Base-by-base conservation (phyloP, 371 early-diverging fungal species). In the Apophysomyces elegans region DNA sequence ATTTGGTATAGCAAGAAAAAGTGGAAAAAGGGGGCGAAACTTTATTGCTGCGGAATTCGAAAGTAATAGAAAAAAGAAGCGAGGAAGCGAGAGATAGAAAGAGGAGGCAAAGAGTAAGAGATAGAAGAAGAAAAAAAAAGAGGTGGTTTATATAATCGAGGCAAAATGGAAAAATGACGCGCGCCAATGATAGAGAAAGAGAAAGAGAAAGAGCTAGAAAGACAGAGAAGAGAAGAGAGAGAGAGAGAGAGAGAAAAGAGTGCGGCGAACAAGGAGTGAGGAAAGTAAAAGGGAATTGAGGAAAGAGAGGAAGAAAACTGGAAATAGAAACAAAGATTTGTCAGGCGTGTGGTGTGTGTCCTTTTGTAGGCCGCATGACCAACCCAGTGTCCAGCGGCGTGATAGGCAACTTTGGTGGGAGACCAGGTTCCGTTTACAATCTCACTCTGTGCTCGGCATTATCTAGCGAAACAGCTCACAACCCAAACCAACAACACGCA, bases 321-420 rank as follows among this genome's bases (percentile, higher is more conserved):
- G 54, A 50, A 50, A 50, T 50, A 50, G 54, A 50, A 50, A 50
- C 54, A 21, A 50, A 50, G 54, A 50, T 50, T 50, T 50, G 54
- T 50, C 54, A 50, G 54, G 54, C 54, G 54, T 50, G 54, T 50
- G 54, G 54, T 50, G 54, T 50, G 54, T 50, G 54, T 21, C 54
- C 54, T 50, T 50, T 50, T 50, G 54, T 50, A 50, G 54, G 54
- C 54, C 54, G 54, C 54, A 50, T 50, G 54, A 50, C 54, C 54
- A 50, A 50, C 54, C 54, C 54, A 50, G 54, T 50, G 54, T 50
- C 11, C 54, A 50, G 54, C 54, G 54, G 35, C 54, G 54, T 50
- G 54, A 50, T 50, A 50, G 54, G 54, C 54, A 50, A 50, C 54
- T 50, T 50, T 50, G 16, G 54, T 32, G 54, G 54, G 54, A 50